Conservation (phyloP, 306 rosid genomes). For the Prunus padus region DNA sequence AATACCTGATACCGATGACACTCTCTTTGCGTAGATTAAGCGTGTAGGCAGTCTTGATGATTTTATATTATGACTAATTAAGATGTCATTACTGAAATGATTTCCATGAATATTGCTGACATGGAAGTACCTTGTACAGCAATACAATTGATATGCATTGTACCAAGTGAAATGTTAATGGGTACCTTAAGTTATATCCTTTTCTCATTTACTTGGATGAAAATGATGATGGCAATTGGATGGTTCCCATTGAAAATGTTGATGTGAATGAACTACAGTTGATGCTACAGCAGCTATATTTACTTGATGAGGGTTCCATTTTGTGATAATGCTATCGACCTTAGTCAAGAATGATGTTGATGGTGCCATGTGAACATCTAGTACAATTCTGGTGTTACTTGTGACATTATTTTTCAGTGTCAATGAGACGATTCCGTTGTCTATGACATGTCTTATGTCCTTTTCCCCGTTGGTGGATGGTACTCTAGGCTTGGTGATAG, state of each 20-base stretch:
- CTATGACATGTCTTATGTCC: neutral
- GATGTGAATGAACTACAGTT: neutral
- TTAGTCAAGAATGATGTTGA: conserved; percentile 28
- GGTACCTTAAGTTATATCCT: neutral
- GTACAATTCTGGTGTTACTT: conserved; percentile 26
- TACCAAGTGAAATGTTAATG: neutral
- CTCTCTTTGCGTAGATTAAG: neutral
- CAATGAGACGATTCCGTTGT: conserved; percentile 11
- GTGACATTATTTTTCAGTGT: conserved; percentile 24
- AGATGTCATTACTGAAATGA: neutral
- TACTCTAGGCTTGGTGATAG: neutral
- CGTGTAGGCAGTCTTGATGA: neutral
- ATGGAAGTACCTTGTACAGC: neutral
- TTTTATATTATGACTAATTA: conserved; percentile 1
- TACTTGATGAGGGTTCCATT: conserved; percentile 7
- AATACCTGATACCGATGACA: neutral
- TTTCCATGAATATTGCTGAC: neutral
- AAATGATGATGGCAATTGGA: neutral
- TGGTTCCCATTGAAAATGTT: neutral
- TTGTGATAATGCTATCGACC: conserved; percentile 14
- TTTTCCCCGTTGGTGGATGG: neutral
- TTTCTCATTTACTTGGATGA: neutral
- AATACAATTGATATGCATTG: neutral
- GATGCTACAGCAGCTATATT: neutral
- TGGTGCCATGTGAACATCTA: conserved; percentile 37